Evolutionary conservation across 2,329 filamentous ascomycete species (phyloP), one percentile per base, ranked within the genome.

Genomic region (Beauveria medogensis): DNA sequence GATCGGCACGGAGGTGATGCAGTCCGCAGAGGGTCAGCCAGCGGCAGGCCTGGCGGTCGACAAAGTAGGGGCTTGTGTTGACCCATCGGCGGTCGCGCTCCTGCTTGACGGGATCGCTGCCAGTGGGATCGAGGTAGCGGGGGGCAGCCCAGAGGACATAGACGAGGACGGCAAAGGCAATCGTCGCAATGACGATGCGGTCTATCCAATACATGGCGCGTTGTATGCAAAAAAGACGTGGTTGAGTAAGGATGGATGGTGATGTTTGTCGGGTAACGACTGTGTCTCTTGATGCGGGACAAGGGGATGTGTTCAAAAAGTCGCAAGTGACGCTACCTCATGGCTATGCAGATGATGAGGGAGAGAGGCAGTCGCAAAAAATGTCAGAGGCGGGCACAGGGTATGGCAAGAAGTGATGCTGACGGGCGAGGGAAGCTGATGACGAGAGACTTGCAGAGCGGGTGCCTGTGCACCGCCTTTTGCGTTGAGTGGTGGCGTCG

Each of bases 11-110:
- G 65, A 92, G 76, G 70, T 95, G 90, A 56, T 88, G 79, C n/a
- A 90, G 72, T 26, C 91, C 91, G 70, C 92, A 96, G 30, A 95
- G 72, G 40, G 89, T 82, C 47, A 96, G 75, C 88, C 88, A 95
- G 51, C 85, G 83, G 71, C 92, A 96, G 8, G 85, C 78, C 69
- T 91, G 91, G 37, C 89, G 82, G 72, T 92, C 89, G 63, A 87
- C 72, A 82, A 88, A 92, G 68, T 86, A 87, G 43, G 84, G 84
- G 16, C 88, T 90, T 20, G 82, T 87, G 51, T 83, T 78, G 53
- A 92, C 83, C 89, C 89, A 93, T 65, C 74, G 76, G 62, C 76
- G 75, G 70, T 91, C 87, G 65, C 86, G 84, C 57, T 78, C 75
- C 55, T 81, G 80, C 72, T 87, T 85, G 55, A 84, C 83, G 41